phyloP scores from a whole-genome alignment of 2,329 filamentous ascomycete genomes.

The Ciborinia camelliae region DNA sequence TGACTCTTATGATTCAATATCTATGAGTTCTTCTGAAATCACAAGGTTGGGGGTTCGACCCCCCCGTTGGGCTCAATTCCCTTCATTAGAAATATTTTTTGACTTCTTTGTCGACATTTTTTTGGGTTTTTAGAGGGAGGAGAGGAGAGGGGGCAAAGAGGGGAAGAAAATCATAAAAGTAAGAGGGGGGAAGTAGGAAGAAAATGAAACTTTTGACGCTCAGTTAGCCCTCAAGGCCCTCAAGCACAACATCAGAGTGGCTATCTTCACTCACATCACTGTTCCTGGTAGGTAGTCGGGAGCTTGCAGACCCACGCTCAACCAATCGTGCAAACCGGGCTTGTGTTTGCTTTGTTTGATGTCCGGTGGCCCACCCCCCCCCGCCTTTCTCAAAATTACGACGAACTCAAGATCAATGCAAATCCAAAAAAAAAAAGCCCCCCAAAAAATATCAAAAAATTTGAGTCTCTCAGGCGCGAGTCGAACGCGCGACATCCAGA shows the following conservation, averaged over 20 bases:
- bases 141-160: no score
- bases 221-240: neutral
- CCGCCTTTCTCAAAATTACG: neutral
- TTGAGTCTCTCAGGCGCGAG: constrained; percentile 1
- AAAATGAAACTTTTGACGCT: neutral
- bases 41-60: constrained; percentile 15
- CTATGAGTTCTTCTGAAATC: constrained; percentile 8
- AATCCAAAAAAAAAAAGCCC: neutral
- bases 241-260: neutral
- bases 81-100: neutral
- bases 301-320: neutral
- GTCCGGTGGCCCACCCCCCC: neutral
- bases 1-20: constrained; percentile 29
- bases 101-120: neutral
- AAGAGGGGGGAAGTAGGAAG: no score
- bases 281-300: neutral
- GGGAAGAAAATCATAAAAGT: no score
- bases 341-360: neutral
- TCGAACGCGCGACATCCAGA: constrained; percentile 12
- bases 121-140: neutral
- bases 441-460: neutral
- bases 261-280: neutral
- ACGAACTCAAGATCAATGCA: neutral
- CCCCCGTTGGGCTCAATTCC: constrained; percentile 12
- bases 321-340: neutral